Evolutionary conservation across 2,329 filamentous ascomycete species (phyloP).

Genomic region (Elsinoe perseae): DNA sequence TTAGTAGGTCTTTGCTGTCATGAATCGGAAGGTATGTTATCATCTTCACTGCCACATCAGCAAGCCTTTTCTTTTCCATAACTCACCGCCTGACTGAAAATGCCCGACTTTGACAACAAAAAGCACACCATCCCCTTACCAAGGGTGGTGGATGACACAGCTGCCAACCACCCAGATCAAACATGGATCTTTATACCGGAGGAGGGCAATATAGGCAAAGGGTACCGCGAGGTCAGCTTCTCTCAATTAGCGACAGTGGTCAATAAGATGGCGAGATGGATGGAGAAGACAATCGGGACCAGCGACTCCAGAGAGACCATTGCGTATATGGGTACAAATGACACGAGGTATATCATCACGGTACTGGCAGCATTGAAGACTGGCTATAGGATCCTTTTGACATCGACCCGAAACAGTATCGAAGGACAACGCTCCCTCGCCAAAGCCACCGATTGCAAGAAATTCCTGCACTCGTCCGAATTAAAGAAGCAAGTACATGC

Average conservation of each 20-base stretch:
- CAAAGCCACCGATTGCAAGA: conserved; percentile 16
- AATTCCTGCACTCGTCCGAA: conserved; percentile 15
- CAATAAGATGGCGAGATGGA: conserved; percentile 20
- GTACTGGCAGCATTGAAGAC: conserved; percentile 23
- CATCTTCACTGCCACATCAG: background rate
- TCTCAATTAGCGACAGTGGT: conserved; percentile 20
- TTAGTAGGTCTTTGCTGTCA: background rate
- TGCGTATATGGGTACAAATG: conserved; percentile 23
- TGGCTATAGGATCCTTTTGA: conserved; percentile 22
- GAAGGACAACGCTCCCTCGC: conserved; percentile 17
- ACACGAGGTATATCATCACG: conserved; percentile 22
- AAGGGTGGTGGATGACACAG: conserved; percentile 20
- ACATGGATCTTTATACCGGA: conserved; percentile 22
- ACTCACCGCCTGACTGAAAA: background rate
- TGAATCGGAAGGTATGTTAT: background rate
- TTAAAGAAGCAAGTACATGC: conserved; percentile 15
- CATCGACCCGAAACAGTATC: conserved; percentile 18
- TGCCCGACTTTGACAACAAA: conserved; percentile 1
- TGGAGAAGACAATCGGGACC: conserved; percentile 18
- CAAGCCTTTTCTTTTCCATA: background rate
- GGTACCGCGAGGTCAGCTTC: conserved; percentile 21
- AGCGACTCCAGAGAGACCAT: conserved; percentile 17
- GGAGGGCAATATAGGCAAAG: conserved; percentile 20
- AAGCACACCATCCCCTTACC: conserved; percentile 17
- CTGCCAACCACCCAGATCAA: conserved; percentile 19